phyloP scores from a whole-genome alignment of 164 flowering plant species.

The Hamamelis virginiana region DNA sequence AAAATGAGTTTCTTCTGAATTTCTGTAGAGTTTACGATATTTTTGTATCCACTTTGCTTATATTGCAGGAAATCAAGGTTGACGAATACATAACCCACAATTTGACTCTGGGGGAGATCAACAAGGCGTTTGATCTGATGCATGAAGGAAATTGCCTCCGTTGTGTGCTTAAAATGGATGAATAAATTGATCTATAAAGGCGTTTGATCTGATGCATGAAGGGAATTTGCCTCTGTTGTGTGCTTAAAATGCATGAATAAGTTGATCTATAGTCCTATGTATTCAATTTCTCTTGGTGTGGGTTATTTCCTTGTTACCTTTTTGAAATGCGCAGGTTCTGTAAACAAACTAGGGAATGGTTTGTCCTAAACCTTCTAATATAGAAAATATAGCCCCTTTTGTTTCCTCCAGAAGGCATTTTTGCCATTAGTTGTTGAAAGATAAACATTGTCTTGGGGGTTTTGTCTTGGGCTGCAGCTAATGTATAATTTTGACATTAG shows the following conservation, averaged over 20 bases:
- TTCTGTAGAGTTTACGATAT: neutral
- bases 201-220: constrained; percentile 89
- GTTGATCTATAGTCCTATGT: constrained; percentile 5
- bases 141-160: constrained; percentile 92
- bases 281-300: no score
- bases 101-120: constrained; percentile 76
- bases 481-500: no score
- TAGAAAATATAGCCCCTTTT: no score
- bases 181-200: constrained; percentile 37
- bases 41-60: neutral
- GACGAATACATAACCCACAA: constrained; percentile 93
- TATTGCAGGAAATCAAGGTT: constrained; percentile 87
- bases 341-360: no score
- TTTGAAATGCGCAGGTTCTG: no score
- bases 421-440: no score
- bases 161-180: constrained; percentile 60
- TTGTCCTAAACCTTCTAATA: no score
- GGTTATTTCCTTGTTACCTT: no score
- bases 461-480: no score
- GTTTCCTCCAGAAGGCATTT: no score
- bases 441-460: no score
- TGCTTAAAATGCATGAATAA: constrained; percentile 48
- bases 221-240: constrained; percentile 87
- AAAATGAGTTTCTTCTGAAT: neutral
- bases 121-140: constrained; percentile 86